Conservation (phyloP, 1,139 yeast genomes). For the Pichia sp. region DNA sequence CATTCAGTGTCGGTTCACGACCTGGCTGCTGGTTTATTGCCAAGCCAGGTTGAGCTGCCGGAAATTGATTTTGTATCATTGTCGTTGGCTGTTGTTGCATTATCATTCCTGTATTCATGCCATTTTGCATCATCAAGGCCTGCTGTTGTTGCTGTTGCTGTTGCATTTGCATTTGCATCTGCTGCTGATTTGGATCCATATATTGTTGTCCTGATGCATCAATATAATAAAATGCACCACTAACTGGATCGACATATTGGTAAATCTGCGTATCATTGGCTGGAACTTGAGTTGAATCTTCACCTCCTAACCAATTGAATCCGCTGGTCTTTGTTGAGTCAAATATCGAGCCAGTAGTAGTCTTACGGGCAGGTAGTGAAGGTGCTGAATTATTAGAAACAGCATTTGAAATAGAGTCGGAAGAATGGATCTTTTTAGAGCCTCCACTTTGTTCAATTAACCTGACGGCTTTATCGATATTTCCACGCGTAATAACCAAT, state of each 20-base stretch:
- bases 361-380: slow-evolving; percentile 40
- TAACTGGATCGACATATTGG: slow-evolving; percentile 55
- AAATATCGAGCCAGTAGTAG: slow-evolving; percentile 21
- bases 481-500: slow-evolving; percentile 39
- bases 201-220: slow-evolving; percentile 54
- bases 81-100: slow-evolving; percentile 19
- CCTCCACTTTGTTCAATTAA: slow-evolving; percentile 29
- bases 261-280: slow-evolving; percentile 29
- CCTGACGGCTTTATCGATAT: slow-evolving; percentile 40
- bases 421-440: slow-evolving; percentile 7
- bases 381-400: slow-evolving; percentile 21
- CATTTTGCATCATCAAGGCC: background rate
- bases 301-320: slow-evolving; percentile 29
- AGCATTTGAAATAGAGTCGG: background rate
- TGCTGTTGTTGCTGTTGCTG: slow-evolving; percentile 23
- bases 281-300: slow-evolving; percentile 14
- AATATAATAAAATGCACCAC: slow-evolving; percentile 52
- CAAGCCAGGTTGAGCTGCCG: background rate
- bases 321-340: slow-evolving; percentile 24
- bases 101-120: slow-evolving; percentile 12
- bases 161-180: slow-evolving; percentile 34
- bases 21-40: background rate
- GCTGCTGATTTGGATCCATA: slow-evolving; percentile 48
- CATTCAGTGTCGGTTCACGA: background rate
- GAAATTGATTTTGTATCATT: slow-evolving; percentile 12